A percentile compares a stretch with the other conserved stretches of the same genome.
phyloP scores from a whole-genome alignment of 441 rosid genomes.

The California macrophylla region DNA sequence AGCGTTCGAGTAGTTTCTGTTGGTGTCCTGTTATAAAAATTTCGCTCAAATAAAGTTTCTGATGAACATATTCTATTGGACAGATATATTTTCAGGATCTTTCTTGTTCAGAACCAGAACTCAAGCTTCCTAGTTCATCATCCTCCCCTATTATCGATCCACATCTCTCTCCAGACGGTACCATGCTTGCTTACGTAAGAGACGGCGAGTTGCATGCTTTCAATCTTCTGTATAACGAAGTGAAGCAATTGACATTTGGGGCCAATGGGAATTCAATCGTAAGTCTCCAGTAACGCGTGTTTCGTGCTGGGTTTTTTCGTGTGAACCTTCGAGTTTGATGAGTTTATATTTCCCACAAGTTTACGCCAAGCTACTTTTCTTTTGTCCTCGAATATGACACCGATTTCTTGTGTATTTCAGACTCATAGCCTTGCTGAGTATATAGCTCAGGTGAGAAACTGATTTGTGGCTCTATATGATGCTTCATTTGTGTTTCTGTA shows the following conservation, averaged over 20 bases:
- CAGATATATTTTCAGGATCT: conserved; percentile 82
- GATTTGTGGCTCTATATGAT: conserved; percentile 2
- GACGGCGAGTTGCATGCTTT: conserved; percentile 65
- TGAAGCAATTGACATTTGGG: conserved; percentile 56
- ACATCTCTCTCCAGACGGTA: conserved; percentile 76
- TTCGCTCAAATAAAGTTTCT: not conserved
- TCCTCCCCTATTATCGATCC: conserved; percentile 69
- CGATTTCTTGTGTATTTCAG: conserved; percentile 38
- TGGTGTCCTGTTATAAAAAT: too few species aligned
- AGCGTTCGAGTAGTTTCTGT: too few species aligned
- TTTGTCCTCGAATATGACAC: conserved; percentile 19
- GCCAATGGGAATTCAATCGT: conserved; percentile 55
- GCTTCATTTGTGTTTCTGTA: not conserved
- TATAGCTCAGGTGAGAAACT: conserved; percentile 72
- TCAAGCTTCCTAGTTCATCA: conserved; percentile 52
- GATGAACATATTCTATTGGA: not conserved
- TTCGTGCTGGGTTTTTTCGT: not conserved
- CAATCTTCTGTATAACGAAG: conserved; percentile 44
- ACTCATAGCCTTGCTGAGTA: conserved; percentile 93
- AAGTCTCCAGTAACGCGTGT: conserved; percentile 17
- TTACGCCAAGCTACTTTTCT: conserved; percentile 1
- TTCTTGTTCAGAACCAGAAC: conserved; percentile 53
- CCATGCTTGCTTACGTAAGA: conserved; percentile 60
- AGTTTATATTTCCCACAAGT: not conserved
- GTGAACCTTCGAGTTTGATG: not conserved